These are phyloP conservation scores for Salvia hispanica DNA, from an alignment of 257 asterid genomes.

Conservation along the genomic window DNA sequence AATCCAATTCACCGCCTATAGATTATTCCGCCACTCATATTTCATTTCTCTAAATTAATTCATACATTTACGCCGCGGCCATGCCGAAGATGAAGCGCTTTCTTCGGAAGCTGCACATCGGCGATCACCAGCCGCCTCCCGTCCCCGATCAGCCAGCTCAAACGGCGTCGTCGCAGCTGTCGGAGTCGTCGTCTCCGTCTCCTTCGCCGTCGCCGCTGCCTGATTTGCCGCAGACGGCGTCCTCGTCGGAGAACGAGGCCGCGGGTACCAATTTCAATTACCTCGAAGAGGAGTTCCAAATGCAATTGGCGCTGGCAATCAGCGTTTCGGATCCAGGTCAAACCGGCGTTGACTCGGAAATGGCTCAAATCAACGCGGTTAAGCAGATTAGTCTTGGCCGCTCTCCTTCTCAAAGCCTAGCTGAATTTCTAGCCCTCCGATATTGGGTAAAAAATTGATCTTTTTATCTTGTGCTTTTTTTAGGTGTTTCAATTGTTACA, in stretches of 20 bases:
- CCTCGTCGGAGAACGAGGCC: conserved; percentile 36
- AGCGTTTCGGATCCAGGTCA: conserved; percentile 80
- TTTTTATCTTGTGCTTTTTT: neutral
- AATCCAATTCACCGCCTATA: neutral
- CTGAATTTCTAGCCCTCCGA: conserved; percentile 68
- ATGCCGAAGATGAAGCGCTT: conserved; percentile 92
- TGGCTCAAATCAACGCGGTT: conserved; percentile 81
- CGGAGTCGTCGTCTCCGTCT: conserved; percentile 33
- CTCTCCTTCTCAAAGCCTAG: conserved; percentile 62
- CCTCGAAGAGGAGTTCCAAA: conserved; percentile 92
- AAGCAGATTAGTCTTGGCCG: conserved; percentile 88
- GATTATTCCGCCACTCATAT: neutral
- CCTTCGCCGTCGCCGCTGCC: conserved; percentile 37
- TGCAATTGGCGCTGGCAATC: conserved; percentile 87
- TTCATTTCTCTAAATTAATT: neutral
- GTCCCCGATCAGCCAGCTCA: conserved; percentile 43
- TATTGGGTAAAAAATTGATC: conserved; percentile 61
- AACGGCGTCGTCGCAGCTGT: conserved; percentile 29
- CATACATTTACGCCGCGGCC: conserved; percentile 11
- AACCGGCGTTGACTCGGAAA: conserved; percentile 65
- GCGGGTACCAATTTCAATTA: conserved; percentile 45
- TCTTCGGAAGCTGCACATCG: conserved; percentile 88
- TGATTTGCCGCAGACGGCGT: conserved; percentile 36
- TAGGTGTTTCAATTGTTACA: conserved; percentile 10
- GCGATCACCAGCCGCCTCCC: conserved; percentile 47